Base-by-base conservation (phyloP, 176 grass and related monocot species). In the Hordeum vulgare region DNA sequence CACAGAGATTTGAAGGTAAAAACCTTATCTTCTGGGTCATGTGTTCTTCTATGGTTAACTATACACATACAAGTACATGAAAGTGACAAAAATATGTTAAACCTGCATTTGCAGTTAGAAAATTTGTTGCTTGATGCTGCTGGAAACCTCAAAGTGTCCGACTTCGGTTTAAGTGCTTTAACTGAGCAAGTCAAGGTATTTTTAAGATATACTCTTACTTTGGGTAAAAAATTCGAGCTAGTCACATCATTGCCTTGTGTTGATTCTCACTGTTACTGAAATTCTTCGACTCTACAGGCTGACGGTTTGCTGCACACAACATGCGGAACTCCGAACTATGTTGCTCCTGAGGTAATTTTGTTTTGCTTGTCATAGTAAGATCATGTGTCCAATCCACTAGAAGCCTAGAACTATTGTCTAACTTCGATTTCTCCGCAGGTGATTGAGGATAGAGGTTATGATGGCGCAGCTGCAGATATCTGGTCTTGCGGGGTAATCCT, bases 401-500 rank as follows among this genome's bases (percentile, higher is more conserved):
- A 80, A 73, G n/a, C 70, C 15, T 23, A 36, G 11, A 81, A 67
- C 31, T 78, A 71, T 79, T 71, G 3, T 27, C 13, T 83, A 73
- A 88, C 15, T 49, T 75, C 64, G 9, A 31, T 74, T 83, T 87
- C 51, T 85, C 23, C 70, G 23, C 81, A 99, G 96, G 93, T 99
- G 36, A 94, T 99, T 37, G 91, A 99, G 57, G 93, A 99, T 81
- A 90, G 93, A 92, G 96, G 96, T 49, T 99, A 99, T 89, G 91
- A 96, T 75, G 96, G 96, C 81, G 93, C 93, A 81, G 77, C 90
- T 80, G 93, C 96, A 14, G 96, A 99, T 87, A 78, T 99, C 59
- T 99, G 97, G 97, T 99, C 97, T 57, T 99, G 97, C 53, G 97
- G 97, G 80, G 91, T 99, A 35, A 99, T 99, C 78, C 93, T 99